Conservation (phyloP, 768 basidiomycete genomes). For the Boletus subcaerulescens region DNA sequence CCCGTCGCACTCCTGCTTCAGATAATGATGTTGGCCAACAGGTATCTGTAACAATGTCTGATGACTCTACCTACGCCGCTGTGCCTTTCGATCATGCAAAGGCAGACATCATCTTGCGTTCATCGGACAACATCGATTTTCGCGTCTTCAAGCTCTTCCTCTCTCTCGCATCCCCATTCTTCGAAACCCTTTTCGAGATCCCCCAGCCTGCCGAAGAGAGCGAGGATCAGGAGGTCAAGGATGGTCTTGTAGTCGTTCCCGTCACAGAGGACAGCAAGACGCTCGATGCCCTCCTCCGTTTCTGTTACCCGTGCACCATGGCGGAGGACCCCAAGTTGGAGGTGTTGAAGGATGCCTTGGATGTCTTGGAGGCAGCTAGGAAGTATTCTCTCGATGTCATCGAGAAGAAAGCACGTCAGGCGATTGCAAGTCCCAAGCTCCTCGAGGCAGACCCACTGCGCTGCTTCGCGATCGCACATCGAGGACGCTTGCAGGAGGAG, state of each 20-base stretch:
- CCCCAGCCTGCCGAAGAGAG: constrained; percentile 20
- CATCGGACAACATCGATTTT: neutral
- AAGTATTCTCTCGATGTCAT: neutral
- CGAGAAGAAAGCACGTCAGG: neutral
- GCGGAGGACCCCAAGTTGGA: neutral
- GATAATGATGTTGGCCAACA: neutral
- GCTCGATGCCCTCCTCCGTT: neutral
- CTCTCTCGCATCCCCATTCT: neutral
- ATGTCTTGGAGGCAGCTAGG: neutral
- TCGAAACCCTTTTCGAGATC: constrained; percentile 15
- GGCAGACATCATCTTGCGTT: neutral
- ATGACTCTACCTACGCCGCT: constrained; percentile 6
- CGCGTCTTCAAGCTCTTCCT: neutral
- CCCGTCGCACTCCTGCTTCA: neutral
- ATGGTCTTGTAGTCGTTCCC: neutral
- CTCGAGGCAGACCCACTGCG: neutral
- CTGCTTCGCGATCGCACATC: neutral
- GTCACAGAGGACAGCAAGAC: neutral
- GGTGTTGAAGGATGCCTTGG: neutral
- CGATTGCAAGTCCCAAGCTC: neutral
- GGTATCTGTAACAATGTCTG: neutral
- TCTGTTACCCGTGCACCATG: neutral
- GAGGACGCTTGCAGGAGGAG: neutral
- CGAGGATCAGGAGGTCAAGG: neutral
- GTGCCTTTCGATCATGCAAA: neutral